Evolutionary conservation across 2,329 filamentous ascomycete genomes (phyloP).

Genomic region (Fusarium metavorans): DNA sequence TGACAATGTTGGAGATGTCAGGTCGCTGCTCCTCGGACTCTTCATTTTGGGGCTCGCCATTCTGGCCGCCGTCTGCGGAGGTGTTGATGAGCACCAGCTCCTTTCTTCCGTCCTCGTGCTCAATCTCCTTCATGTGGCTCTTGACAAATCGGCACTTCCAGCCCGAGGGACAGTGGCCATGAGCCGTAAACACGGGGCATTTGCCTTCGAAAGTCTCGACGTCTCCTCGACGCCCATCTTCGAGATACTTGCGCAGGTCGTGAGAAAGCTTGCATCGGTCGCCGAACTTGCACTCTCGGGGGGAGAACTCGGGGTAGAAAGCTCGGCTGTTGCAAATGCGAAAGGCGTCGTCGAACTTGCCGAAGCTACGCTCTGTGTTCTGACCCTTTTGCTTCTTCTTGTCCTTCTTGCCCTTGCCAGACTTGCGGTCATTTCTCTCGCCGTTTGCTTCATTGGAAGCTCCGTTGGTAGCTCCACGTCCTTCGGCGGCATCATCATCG

Average conservation of each 20-base stretch:
- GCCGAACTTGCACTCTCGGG: conserved; percentile 80
- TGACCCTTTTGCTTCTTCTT: conserved; percentile 71
- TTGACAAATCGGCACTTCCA: conserved; percentile 95
- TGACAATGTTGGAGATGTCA: conserved; percentile 81
- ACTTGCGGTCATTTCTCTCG: conserved; percentile 70
- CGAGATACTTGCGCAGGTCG: conserved; percentile 86
- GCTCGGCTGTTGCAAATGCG: conserved; percentile 82
- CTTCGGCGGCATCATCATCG: conserved; percentile 64
- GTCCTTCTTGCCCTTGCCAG: conserved; percentile 51
- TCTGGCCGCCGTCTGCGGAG: conserved; percentile 41
- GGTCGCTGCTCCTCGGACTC: conserved; percentile 66
- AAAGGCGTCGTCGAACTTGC: conserved; percentile 80
- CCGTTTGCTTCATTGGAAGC: conserved; percentile 51
- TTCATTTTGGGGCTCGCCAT: conserved; percentile 49
- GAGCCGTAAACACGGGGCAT: conserved; percentile 84
- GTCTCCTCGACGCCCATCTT: conserved; percentile 83
- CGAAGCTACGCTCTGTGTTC: conserved; percentile 86
- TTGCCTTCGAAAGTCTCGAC: conserved; percentile 79
- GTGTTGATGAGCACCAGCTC: conserved; percentile 77
- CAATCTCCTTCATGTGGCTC: conserved; percentile 86
- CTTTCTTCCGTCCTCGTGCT: conserved; percentile 81
- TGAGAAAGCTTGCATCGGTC: conserved; percentile 86
- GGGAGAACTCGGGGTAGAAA: conserved; percentile 83
- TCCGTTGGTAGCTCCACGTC: conserved; percentile 48
- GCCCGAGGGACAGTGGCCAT: conserved; percentile 83